phyloP scores from a whole-genome alignment of 1,284 basidiomycete species.

The Ceratobasidium sp. region DNA sequence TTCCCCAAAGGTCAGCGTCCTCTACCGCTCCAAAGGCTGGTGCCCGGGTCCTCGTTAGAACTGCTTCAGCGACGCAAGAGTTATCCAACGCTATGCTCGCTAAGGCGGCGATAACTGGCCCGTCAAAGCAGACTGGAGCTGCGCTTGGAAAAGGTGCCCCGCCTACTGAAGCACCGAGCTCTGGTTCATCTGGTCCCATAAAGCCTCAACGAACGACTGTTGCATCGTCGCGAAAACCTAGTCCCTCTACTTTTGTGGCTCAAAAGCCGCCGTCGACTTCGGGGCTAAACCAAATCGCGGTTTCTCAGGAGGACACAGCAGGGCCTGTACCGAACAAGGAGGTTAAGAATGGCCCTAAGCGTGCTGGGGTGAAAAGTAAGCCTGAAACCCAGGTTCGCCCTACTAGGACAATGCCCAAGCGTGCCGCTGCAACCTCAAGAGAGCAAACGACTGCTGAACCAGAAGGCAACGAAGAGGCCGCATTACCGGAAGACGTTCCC shows the following conservation, averaged over 20 bases:
- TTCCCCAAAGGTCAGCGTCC: slow-evolving; percentile 20
- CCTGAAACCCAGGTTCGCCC: slow-evolving; percentile 10
- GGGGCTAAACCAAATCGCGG: not conserved
- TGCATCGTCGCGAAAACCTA: slow-evolving; percentile 1
- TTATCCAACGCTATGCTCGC: not conserved
- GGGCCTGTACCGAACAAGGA: not conserved
- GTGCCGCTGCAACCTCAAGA: not conserved
- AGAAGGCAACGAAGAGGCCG: not conserved
- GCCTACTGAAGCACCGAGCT: not conserved
- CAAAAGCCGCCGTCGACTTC: slow-evolving; percentile 32
- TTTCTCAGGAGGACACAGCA: not conserved
- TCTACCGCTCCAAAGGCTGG: not conserved
- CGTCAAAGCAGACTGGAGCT: no score
- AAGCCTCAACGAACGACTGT: not conserved
- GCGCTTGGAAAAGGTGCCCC: not conserved
- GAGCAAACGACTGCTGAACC: not conserved
- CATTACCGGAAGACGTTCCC: not conserved
- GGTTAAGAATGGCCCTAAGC: not conserved
- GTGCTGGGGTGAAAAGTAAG: not conserved
- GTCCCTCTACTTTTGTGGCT: not conserved
- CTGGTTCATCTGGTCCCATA: not conserved
- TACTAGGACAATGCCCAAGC: slow-evolving; percentile 27
- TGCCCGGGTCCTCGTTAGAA: not conserved
- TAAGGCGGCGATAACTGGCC: not conserved
- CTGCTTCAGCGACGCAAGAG: slow-evolving; percentile 14